Base-by-base conservation (phyloP, 2,329 filamentous ascomycete species). In the Talaromyces sp. region DNA sequence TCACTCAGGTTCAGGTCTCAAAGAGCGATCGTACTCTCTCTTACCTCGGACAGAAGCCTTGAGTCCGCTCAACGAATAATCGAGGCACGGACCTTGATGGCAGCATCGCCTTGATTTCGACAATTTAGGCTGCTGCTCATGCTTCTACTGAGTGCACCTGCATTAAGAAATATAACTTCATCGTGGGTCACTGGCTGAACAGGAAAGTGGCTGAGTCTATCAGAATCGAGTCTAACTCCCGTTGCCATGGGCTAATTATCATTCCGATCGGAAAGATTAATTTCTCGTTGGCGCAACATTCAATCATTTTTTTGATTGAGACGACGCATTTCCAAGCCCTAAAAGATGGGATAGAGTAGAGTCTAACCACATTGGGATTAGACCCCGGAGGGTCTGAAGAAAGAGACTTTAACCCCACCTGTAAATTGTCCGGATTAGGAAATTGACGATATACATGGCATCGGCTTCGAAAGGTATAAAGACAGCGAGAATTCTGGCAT, bases 381-480 rank as follows among this genome's bases (percentile, higher is more conserved):
- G 56, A 59, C 37, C 56, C 56, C 56, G 56, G 39, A 59, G 56
- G 56, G 56, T 59, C 56, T 59, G 16, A 4, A 59, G 56, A 59
- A 22, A 5, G 10, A 59, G 22, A 45, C 37, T 45, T 59, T 19
- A 16, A 22, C 45, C 27, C 45, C 45, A 48, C 45, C 24, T 31
- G 14, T 13, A 56, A 22, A 13, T 10, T 14, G 33, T 37, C 52
- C 52, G 4, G 31, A 56, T 56, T 37, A 37, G 52, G 52, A 56
- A 56, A 56, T 11, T n/a, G n/a, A 33, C 33, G n/a, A 56, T 10
- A 16, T 39, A 24, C 52, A 39, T 22, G 10, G 9, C 3, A 9
- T 11, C n/a, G 10, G n/a, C 33, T 33, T 22, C n/a, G n/a, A 56
- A 39, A 37, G n/a, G 10, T 56, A 56, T 56, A 56, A 56, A 56